Evolutionary conservation across 2,329 filamentous ascomycete genomes (phyloP).

Genomic region (Fusarium pininemorale): DNA sequence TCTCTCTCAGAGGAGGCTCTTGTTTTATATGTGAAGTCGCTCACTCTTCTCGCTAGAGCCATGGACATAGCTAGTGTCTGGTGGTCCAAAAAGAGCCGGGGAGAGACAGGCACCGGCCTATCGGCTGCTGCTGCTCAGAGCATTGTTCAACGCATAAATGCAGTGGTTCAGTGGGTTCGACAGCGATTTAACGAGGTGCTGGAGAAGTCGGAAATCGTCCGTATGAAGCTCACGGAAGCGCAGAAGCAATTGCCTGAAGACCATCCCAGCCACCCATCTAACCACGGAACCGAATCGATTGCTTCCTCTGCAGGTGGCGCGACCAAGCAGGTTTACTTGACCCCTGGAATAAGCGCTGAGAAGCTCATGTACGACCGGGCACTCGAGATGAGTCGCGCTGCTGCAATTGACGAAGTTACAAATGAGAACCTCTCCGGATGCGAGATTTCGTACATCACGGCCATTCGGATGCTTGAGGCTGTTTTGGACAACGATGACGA

Average conservation of each 20-base stretch:
- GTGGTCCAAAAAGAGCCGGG: conserved; percentile 84
- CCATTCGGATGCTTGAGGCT: conserved; percentile 93
- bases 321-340: conserved; percentile 82
- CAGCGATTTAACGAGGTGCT: conserved; percentile 95
- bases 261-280: conserved; percentile 86
- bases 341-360: conserved; percentile 90
- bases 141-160: conserved; percentile 79
- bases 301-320: conserved; percentile 69
- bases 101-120: conserved; percentile 59
- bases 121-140: conserved; percentile 57
- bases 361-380: conserved; percentile 98
- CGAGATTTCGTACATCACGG: conserved; percentile 91
- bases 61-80: conserved; percentile 95
- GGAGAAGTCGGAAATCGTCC: conserved; percentile 95
- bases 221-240: conserved; percentile 84
- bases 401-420: conserved; percentile 94
- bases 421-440: conserved; percentile 88
- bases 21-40: conserved; percentile 94
- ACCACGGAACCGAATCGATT: conserved; percentile 70
- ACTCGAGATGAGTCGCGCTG: conserved; percentile 93
- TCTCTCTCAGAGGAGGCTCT: conserved; percentile 92
- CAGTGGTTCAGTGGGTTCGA: conserved; percentile 94
- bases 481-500: conserved; percentile 86
- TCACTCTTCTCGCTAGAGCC: conserved; percentile 88
- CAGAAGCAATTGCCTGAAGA: conserved; percentile 85